A percentile compares a stretch with the other conserved stretches of the same genome.
These are phyloP conservation scores for Pleoardoris graminearum DNA, from an alignment of 2,329 filamentous ascomycete genomes.

Conservation along the genomic window DNA sequence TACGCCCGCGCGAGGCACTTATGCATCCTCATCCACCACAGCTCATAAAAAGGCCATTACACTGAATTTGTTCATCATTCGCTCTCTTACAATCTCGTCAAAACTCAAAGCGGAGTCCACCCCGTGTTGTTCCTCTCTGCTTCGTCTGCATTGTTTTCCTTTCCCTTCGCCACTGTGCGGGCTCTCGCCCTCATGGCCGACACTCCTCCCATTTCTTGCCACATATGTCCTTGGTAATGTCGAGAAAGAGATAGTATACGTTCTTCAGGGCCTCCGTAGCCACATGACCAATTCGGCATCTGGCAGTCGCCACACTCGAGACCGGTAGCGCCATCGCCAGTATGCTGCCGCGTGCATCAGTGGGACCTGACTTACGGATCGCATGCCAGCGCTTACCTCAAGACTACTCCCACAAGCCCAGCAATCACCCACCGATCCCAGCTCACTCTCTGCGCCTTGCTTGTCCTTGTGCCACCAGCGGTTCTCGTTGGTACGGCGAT, in stretches of 20 bases:
- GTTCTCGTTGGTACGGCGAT: background rate
- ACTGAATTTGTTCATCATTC: too few species aligned
- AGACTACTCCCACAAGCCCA: slow-evolving; percentile 9
- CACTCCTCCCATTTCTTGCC: slow-evolving; percentile 5
- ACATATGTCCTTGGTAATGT: background rate
- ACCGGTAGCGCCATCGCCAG: slow-evolving; percentile 2
- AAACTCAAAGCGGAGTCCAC: too few species aligned
- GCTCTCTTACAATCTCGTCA: too few species aligned
- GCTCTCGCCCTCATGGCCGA: background rate
- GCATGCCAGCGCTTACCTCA: background rate
- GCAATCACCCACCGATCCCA: slow-evolving; percentile 2
- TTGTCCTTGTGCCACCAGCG: background rate
- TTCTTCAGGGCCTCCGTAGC: background rate
- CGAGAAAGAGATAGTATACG: background rate
- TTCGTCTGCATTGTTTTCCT: too few species aligned
- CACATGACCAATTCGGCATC: slow-evolving; percentile 2
- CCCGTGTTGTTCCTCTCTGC: too few species aligned
- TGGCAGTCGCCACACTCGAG: slow-evolving; percentile 3
- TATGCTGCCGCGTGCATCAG: background rate
- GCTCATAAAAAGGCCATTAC: too few species aligned
- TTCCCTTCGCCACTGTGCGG: too few species aligned
- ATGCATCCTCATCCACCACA: too few species aligned
- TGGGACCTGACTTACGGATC: background rate
- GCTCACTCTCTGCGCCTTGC: background rate
- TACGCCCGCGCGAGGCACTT: too few species aligned